Conservation (phyloP, 345 rosid species). For the Salix exigua region DNA sequence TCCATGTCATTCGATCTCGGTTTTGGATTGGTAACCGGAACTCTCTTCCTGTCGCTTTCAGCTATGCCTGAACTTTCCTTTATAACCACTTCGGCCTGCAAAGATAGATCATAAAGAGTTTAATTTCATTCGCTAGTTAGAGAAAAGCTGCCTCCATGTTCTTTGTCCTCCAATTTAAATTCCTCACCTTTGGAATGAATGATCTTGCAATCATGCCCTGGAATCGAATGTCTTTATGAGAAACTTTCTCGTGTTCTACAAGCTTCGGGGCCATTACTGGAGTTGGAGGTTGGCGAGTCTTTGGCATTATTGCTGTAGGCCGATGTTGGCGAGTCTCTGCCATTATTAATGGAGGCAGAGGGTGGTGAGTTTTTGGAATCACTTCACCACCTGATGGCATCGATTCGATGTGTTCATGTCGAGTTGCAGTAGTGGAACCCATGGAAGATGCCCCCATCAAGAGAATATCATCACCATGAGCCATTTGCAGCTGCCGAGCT, state of each 20-base stretch:
- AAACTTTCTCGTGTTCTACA: neutral
- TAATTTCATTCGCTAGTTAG: neutral
- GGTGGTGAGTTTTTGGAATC: neutral
- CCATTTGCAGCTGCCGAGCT: neutral
- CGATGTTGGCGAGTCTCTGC: neutral
- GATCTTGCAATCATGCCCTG: neutral
- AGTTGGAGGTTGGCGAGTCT: neutral
- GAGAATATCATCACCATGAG: neutral
- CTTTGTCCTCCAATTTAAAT: neutral
- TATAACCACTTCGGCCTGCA: constrained; percentile 3
- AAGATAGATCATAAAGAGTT: neutral
- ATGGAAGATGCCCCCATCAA: neutral
- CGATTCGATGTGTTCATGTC: neutral
- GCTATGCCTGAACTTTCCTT: neutral
- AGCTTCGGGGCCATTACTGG: neutral
- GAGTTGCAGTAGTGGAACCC: neutral
- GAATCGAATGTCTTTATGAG: neutral
- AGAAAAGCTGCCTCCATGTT: neutral
- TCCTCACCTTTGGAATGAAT: neutral
- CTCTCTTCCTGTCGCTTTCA: neutral
- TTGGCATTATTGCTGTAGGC: neutral
- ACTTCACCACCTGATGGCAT: neutral
- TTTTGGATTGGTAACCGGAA: neutral
- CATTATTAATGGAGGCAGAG: neutral
- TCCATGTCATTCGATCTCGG: neutral